phyloP scores from a whole-genome alignment of 2,329 filamentous ascomycete species.

The Sphaerostilbella broomeana region DNA sequence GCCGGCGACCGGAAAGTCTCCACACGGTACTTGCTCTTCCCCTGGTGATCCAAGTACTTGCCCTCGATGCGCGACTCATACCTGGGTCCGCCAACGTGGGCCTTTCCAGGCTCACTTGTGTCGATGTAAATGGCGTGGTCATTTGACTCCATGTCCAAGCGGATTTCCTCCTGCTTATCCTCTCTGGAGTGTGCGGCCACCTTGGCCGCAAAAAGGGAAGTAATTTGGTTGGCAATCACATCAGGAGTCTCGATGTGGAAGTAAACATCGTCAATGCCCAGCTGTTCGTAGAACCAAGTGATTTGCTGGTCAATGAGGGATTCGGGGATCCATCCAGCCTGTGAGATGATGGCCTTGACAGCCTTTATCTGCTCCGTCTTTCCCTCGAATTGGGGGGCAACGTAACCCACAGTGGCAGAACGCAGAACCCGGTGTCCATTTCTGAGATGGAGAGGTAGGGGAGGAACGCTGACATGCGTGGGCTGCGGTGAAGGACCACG shows the following conservation, averaged over 20 bases:
- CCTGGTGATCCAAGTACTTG: conserved; percentile 86
- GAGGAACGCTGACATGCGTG: conserved; percentile 71
- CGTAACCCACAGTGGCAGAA: conserved; percentile 87
- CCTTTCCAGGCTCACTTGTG: conserved; percentile 83
- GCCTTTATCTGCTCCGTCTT: conserved; percentile 85
- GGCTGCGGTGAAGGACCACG: conserved; percentile 81
- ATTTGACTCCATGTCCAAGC: conserved; percentile 86
- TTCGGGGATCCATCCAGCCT: conserved; percentile 78
- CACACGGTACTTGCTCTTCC: conserved; percentile 73
- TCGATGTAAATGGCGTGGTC: conserved; percentile 99
- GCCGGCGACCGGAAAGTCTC: conserved; percentile 95
- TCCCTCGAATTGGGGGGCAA: conserved; percentile 88
- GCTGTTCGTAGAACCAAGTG: conserved; percentile 93
- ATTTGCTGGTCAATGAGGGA: conserved; percentile 80
- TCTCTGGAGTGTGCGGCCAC: conserved; percentile 87
- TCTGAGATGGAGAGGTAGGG: conserved; percentile 40
- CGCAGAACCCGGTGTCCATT: conserved; percentile 70
- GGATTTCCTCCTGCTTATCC: conserved; percentile 90
- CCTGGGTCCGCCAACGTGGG: conserved; percentile 68
- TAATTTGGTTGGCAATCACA: conserved; percentile 88
- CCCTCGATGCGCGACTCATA: conserved; percentile 91
- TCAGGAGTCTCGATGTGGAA: conserved; percentile 84
- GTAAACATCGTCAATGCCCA: conserved; percentile 98
- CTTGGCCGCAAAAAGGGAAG: conserved; percentile 94
- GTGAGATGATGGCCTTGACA: conserved; percentile 76